Base-by-base conservation (phyloP, 116 monocot genomes). In the Posidonia oceanica region DNA sequence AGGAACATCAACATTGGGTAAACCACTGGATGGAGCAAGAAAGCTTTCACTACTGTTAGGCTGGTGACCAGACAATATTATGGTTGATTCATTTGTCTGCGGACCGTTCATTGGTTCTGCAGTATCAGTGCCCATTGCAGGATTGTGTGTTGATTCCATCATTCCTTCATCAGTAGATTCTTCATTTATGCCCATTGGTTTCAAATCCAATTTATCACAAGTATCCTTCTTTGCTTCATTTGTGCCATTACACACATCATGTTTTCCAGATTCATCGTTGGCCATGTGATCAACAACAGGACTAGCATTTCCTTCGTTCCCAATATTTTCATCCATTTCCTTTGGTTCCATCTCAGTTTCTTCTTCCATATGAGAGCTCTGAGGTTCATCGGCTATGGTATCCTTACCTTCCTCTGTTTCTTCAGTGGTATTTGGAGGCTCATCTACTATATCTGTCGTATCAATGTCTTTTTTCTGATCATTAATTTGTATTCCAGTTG, bases 401-500 rank as follows among this genome's bases (percentile, higher is more conserved):
- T 65, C 62, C 36, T 62, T 62, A 15, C 21, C 52, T 55, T 73
- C 75, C 29, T 66, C 76, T 58, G 75, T 5, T 66, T 71, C 67
- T 75, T 72, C 62, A 17, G n/a, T 54, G 39, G 8, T 74, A 37
- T 64, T 40, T 38, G 54, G 29, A 56, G 69, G 57, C 15, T 57
- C 56, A 17, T 86, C 84, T 5, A 74, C 78, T 69, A 71, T 77
- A 38, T 69, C 62, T 17, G 61, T 56, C 63, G 80, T 84, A 54
- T 77, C 72, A 36, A 15, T 20, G 61, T 66, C 56, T 37, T 81
- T 39, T 68, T 83, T 79, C 48, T 79, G 67, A 4, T 90, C 80
- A 64, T 59, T 52, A 41, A 80, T 51, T 52, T 85, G 69, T 21
- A 72, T 66, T 44, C 84, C 94, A 54, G 73, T 82, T 23, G 83